phyloP scores from a whole-genome alignment of 208 protist genomes.

The Phytomonas francai region DNA sequence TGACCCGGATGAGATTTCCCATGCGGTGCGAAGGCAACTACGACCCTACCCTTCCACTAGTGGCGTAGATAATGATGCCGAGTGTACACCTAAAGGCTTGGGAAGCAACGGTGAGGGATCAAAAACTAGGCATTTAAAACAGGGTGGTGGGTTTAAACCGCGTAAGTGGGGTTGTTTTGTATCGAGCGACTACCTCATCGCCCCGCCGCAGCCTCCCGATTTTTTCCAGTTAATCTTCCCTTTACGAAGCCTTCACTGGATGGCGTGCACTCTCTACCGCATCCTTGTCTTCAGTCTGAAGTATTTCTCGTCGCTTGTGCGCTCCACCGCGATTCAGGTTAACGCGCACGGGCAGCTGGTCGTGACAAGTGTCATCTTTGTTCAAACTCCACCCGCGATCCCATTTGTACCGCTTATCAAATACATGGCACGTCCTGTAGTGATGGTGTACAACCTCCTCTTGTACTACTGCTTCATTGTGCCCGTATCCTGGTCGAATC shows the following conservation, averaged over 20 bases:
- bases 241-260: constrained; percentile 42
- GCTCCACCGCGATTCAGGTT: constrained; percentile 45
- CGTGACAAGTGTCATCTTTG: constrained; percentile 52
- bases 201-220: constrained; percentile 31
- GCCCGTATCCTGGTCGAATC: constrained; percentile 57
- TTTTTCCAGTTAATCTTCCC: constrained; percentile 56
- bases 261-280: constrained; percentile 51
- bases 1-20: constrained; percentile 4
- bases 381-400: constrained; percentile 79
- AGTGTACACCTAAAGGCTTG: not conserved
- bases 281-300: constrained; percentile 21
- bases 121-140: not conserved
- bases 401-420: constrained; percentile 74
- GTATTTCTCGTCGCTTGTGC: constrained; percentile 40
- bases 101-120: no score
- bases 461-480: constrained; percentile 71
- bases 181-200: constrained; percentile 23
- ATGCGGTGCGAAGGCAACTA: not conserved
- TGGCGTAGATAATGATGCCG: not conserved
- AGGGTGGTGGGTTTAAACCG: not conserved
- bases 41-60: not conserved
- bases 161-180: constrained; percentile 21
- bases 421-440: constrained; percentile 53
- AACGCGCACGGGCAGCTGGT: constrained; percentile 65
- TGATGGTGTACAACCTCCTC: constrained; percentile 42